A percentile compares a stretch with the other conserved stretches of the same genome.
phyloP scores from a whole-genome alignment of 2,329 filamentous ascomycete species.

The Colletotrichum magnum region DNA sequence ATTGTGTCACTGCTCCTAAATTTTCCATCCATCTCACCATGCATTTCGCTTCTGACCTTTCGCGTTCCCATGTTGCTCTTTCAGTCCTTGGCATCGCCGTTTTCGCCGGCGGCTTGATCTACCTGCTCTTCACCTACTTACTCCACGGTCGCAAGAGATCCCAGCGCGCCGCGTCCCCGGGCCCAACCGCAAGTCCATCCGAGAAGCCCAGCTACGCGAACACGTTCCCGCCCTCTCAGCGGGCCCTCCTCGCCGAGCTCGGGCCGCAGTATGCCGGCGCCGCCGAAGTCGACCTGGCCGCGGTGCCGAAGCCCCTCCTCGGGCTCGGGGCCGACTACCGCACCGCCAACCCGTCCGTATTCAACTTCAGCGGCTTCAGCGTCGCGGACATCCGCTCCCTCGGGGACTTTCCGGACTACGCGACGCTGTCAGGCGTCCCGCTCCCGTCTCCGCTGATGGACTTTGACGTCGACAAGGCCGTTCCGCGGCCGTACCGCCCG shows the following conservation, averaged over 20 bases:
- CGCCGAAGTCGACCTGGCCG: slow-evolving; percentile 36
- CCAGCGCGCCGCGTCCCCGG: slow-evolving; percentile 14
- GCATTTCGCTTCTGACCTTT: not conserved
- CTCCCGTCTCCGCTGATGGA: slow-evolving; percentile 73
- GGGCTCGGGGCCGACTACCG: slow-evolving; percentile 53
- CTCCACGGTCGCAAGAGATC: slow-evolving; percentile 15
- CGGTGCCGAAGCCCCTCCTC: slow-evolving; percentile 45
- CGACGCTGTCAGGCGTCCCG: slow-evolving; percentile 80
- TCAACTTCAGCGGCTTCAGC: slow-evolving; percentile 79
- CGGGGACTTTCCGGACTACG: slow-evolving; percentile 86
- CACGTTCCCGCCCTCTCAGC: slow-evolving; percentile 47
- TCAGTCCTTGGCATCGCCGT: slow-evolving; percentile 18
- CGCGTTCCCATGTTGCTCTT: not conserved
- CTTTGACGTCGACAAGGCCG: slow-evolving; percentile 78
- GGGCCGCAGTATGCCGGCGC: slow-evolving; percentile 14
- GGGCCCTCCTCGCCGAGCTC: slow-evolving; percentile 39
- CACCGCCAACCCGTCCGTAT: slow-evolving; percentile 53
- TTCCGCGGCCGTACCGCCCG: slow-evolving; percentile 82
- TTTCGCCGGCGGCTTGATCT: slow-evolving; percentile 13
- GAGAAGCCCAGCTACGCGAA: slow-evolving; percentile 43
- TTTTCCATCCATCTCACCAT: slow-evolving; percentile 7
- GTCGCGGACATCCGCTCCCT: slow-evolving; percentile 77
- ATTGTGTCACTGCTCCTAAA: not conserved
- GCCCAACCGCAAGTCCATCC: not conserved
- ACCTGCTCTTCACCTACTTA: slow-evolving; percentile 7